Evolutionary conservation across 73 alveolate species (phyloP).

Genomic region (Paramecium tetraurelia): DNA sequence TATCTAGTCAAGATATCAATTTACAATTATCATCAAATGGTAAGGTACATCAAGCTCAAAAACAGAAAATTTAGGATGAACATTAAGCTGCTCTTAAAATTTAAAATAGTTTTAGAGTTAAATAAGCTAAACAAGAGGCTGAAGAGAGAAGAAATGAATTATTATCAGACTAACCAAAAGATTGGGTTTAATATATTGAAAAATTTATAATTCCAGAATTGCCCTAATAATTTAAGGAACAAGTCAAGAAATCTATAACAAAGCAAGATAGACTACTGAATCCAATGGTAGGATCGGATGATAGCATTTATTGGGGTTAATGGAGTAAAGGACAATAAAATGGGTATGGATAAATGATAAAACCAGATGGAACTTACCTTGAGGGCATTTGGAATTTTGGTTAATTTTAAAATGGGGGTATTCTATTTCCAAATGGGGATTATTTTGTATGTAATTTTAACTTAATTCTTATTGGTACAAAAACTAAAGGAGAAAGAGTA

Average conservation of each 20-base stretch:
- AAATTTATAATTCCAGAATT: background rate
- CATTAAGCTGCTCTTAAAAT: background rate
- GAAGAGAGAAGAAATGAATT: background rate
- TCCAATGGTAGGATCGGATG: background rate
- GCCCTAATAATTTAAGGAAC: background rate
- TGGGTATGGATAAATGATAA: background rate
- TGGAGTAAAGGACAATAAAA: slow-evolving; percentile 52
- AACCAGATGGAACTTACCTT: background rate
- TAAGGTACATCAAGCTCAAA: background rate
- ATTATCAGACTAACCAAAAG: background rate
- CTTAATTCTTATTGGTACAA: background rate
- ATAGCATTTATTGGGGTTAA: background rate
- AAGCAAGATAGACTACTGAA: background rate
- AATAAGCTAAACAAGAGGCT: background rate
- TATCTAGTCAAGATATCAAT: background rate
- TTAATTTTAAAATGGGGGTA: background rate
- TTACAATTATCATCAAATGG: background rate
- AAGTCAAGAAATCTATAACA: background rate
- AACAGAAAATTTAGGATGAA: background rate
- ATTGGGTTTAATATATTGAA: background rate
- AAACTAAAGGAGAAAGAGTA: slow-evolving; percentile 50
- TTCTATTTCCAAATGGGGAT: background rate
- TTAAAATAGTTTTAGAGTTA: background rate
- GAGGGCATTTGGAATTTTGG: background rate
- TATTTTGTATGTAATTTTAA: background rate